Evolutionary conservation across 2,329 filamentous ascomycete genomes (phyloP), one percentile per base, ranked within the genome.

Genomic region (Rhynchosporium graminicola): DNA sequence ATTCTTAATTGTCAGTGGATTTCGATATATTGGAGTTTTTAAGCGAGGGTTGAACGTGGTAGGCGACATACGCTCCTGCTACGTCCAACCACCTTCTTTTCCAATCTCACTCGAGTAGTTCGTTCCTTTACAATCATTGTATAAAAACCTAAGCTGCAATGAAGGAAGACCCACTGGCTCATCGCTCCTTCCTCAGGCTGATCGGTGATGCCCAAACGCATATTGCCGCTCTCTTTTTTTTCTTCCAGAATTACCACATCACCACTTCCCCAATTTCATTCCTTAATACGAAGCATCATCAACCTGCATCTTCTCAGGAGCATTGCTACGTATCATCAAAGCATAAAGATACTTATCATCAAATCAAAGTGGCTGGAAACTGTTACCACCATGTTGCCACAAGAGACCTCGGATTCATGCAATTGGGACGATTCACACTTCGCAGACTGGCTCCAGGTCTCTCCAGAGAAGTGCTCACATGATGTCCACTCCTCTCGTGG

Each of bases 271-370:
- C 13, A 26, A 15, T 38, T 57, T 43, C 12, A 57, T 57, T 20
- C 4, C 43, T 36, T 15, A 26, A 26, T 15, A 15, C 33, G 45
- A 50, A 50, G 43, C 7, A 58, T 40, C 31, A 20, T 9, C 31
- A 13, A 15, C 28, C n/a, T 6, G 7, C 20, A 58, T 58, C 33
- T 40, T 58, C 45, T 38, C 31, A 48, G 9, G 20, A 40, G 31
- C 45, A 58, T 58, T 40, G 45, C 43, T 58, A 58, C 31, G 13
- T 33, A 58, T 47, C 9, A 48, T 42, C 26, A 58, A 40, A 40
- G 36, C 36, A 54, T 54, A 54, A 20, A 42, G 10, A 42, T 52
- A 54, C n/a, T 40, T 4, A 40, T 42, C 51, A 2, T n/a, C 13
- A 15, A 38, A 36, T n/a, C 48, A 26, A 10, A 9, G 5, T 5